Evolutionary conservation across 2,329 filamentous ascomycete genomes (phyloP), one percentile per base, ranked within the genome.

Genomic region (Parasarocladium wereldwijsianum): DNA sequence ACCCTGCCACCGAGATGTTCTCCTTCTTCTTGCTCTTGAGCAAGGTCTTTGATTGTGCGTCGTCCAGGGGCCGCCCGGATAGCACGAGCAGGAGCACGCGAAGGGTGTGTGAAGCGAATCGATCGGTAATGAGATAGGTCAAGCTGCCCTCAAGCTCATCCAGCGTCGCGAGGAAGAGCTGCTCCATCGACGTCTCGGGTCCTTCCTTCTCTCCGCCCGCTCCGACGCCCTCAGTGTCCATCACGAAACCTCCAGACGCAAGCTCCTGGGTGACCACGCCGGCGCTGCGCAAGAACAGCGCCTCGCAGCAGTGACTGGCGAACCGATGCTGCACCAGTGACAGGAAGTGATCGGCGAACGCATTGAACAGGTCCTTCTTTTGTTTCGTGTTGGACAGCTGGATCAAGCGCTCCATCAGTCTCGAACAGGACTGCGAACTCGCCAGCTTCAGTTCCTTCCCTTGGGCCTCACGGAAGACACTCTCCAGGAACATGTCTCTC

Each of bases 371-470:
- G 27, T 66, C 66, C 62, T 93, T 93, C 52, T 93, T 76, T 56
- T 96, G 90, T 12, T 61, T 58, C 18, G 77, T 66, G 19, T 71
- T 78, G 17, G 84, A 87, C 38, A 93, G 60, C 32, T 86, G 65
- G 32, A 98, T 92, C 47, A 98, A 57, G 18, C 85, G 70, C 58
- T 98, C 90, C 75, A 96, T 79, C 31, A 98, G 58, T 11, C 90
- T 68, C 30, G 90, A 98, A 55, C 86, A 94, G 3, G 83, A 90
- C 56, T 98, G 90, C 51, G 85, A 93, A 57, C 83, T 90, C 15
- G 86, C 86, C 38, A 98, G 71, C 63, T 96, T 98, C 46, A 98
- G 63, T 53, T 96, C 90, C 55, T 96, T 96, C 36, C 84, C 85
- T 36, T 75, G 65, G 1, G 86, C 85, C 55, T 96, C 87, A 40